Evolutionary conservation across 805 yeast species (phyloP), one percentile per base, ranked within the genome.

Genomic region (Metschnikowia baotianmanensis): DNA sequence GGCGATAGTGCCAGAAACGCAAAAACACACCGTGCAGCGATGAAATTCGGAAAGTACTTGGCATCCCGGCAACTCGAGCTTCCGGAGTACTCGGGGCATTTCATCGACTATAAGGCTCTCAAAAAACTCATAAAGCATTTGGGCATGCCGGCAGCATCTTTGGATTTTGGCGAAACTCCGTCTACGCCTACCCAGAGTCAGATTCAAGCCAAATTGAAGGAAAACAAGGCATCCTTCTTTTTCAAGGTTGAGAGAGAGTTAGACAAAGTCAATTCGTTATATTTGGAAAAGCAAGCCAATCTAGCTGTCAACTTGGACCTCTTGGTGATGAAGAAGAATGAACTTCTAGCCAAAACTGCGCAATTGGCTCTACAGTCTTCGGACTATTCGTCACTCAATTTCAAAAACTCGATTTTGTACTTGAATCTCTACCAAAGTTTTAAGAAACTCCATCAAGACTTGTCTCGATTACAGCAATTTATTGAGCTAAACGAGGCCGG

Each of bases 401-500:
- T 69, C 44, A 82, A 80, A 48, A 77, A 78, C 44, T 83, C 95
- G 6, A 84, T 89, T 24, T 77, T 91, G 3, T 89, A 83, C 59
- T 76, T 86, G 45, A 85, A 91, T 11, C 63, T 93, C 38, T 86
- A 87, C 56, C 96, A 89, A 53, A 95, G 91, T 13, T 85, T 90
- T 61, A 87, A 83, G 60, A 82, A 93, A 54, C 87, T 87, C 53
- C 83, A 95, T 38, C 85, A 89, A 51, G 98, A 93, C 62, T 68
- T 93, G 48, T 86, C 85, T 47, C 75, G 95, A 44, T 70, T 93
- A 20, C 96, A 93, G 58, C 97, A 91, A 61, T 93, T 86, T 64
- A 88, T 93, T 28, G 97, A 90, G 62, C 72, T 93, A 43, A 93
- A 93, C 59, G 96, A 90, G 56, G 87, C 96, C 0, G 99, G 99